Evolutionary conservation across 2,329 filamentous ascomycete species (phyloP).

Genomic region (Cercospora sp.): DNA sequence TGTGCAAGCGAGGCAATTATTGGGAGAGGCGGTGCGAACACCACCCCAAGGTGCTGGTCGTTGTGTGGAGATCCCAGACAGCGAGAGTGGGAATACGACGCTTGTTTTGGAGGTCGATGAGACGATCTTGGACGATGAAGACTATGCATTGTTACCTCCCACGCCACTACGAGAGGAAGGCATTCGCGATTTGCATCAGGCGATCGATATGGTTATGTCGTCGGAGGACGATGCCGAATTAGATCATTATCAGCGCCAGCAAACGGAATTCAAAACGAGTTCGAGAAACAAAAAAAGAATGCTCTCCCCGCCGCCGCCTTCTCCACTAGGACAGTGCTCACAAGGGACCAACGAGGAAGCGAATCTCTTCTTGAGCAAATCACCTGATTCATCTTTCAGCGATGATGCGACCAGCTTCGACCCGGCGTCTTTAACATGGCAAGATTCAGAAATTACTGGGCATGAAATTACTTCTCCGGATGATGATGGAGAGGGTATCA

Average conservation of each 20-base stretch:
- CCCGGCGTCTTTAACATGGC: conserved; percentile 51
- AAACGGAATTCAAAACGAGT: neutral
- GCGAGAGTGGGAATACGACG: conserved; percentile 10
- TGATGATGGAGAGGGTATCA: conserved; percentile 64
- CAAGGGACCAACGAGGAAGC: conserved; percentile 7
- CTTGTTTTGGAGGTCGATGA: conserved; percentile 6
- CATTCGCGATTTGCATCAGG: neutral
- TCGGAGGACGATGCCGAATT: neutral
- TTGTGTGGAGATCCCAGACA: conserved; percentile 16
- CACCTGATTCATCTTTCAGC: conserved; percentile 16
- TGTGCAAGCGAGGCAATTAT: conserved; percentile 3
- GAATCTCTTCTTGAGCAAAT: conserved; percentile 8
- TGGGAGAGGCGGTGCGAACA: neutral
- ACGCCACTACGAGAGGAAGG: conserved; percentile 8
- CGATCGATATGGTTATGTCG: conserved; percentile 3
- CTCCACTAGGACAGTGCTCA: conserved; percentile 9
- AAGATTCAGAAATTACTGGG: conserved; percentile 63
- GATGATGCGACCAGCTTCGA: conserved; percentile 13
- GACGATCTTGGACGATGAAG: conserved; percentile 2
- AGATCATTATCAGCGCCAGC: neutral
- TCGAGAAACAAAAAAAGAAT: conserved; percentile 21
- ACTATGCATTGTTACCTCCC: conserved; percentile 4
- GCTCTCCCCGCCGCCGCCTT: conserved; percentile 20
- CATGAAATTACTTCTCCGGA: conserved; percentile 56
- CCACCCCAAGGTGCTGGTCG: neutral